Evolutionary conservation across 2,329 filamentous ascomycete genomes (phyloP).

Genomic region (Phialophora macrospora): DNA sequence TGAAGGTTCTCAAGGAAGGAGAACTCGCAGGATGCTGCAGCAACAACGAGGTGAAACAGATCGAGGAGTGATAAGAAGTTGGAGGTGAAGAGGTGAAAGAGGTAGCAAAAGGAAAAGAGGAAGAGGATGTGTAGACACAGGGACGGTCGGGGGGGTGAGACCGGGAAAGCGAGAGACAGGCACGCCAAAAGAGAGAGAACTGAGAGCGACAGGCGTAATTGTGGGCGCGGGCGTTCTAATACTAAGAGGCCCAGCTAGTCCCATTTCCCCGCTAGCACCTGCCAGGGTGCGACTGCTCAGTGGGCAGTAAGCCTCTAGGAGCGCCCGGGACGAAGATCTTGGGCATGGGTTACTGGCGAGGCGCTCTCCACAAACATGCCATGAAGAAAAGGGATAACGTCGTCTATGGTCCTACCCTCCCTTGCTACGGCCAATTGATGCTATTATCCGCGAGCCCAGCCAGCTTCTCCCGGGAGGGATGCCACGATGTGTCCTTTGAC

Average conservation of each 20-base stretch:
- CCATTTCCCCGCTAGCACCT: slow-evolving; percentile 15
- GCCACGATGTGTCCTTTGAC: not conserved
- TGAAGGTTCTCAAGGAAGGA: slow-evolving; percentile 32
- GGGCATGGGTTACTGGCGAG: slow-evolving; percentile 14
- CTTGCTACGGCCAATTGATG: slow-evolving; percentile 10
- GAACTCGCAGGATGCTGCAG: slow-evolving; percentile 28
- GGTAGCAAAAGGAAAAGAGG: slow-evolving; percentile 23
- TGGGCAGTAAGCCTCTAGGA: slow-evolving; percentile 15
- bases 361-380: slow-evolving; percentile 3
- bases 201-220: slow-evolving; percentile 11
- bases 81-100: slow-evolving; percentile 17
- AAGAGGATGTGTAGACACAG: slow-evolving; percentile 23
- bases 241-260: slow-evolving; percentile 17
- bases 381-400: slow-evolving; percentile 9
- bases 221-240: slow-evolving; percentile 20
- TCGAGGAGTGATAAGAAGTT: slow-evolving; percentile 20
- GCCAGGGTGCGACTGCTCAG: slow-evolving; percentile 7
- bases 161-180: slow-evolving; percentile 29
- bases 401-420: slow-evolving; percentile 1
- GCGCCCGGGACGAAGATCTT: slow-evolving; percentile 17
- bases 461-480: slow-evolving; percentile 1
- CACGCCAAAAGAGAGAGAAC: slow-evolving; percentile 25
- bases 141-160: slow-evolving; percentile 23
- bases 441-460: slow-evolving; percentile 8
- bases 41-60: slow-evolving; percentile 35